Evolutionary conservation across 228 moss, liverwort and hornwort genomes (phyloP), one percentile per base, ranked within the genome.

Genomic region (Sphagnum fallax): DNA sequence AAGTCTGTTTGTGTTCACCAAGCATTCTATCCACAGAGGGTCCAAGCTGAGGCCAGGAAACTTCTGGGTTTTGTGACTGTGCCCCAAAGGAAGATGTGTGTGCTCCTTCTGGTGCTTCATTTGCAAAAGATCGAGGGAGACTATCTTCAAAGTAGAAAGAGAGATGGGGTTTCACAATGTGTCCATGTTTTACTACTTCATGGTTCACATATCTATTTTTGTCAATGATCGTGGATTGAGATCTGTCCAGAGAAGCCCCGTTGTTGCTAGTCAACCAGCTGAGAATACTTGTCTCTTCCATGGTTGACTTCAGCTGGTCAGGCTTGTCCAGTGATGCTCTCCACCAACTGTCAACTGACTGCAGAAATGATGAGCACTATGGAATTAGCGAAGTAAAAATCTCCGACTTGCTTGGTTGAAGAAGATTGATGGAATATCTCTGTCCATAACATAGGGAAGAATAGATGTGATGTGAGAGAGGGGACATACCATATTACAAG

Each of bases 11-110:
- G 10, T 49, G 32, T 32, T 32, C 32, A 32, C 32, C 63, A 47
- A 63, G 57, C 51, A 15, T 72, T 61, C 77, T 73, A 50, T 75
- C 70, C 8, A 87, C 85, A 47, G 83, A 83, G 49, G 76, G 63
- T 70, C 87, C 71, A 6, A 75, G 74, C 52, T 75, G 8, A 55
- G 73, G 72, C 13, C 75, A 68, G 52, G 68, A 55, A 3, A 12
- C 9, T 12, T 55, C 1, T 8, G 4, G 55, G 55, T 55, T 3
- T 12, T 12, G 9, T 55, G 55, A 8, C 55, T 12, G 8, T 55
- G 55, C 12, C 12, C 1, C 18, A 49, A 18, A 53, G 52, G 51
- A 32, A 50, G 51, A 9, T 53, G 67, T 4, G 67, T 49, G 52
- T 49, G 52, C 4, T 67, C 67, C 52, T 52, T 67, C 12, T 8